Percentiles rank a stretch among this genome's conserved stretches.
Conservation (phyloP, 2,329 filamentous ascomycete genomes). For the Cercospora beticola region DNA sequence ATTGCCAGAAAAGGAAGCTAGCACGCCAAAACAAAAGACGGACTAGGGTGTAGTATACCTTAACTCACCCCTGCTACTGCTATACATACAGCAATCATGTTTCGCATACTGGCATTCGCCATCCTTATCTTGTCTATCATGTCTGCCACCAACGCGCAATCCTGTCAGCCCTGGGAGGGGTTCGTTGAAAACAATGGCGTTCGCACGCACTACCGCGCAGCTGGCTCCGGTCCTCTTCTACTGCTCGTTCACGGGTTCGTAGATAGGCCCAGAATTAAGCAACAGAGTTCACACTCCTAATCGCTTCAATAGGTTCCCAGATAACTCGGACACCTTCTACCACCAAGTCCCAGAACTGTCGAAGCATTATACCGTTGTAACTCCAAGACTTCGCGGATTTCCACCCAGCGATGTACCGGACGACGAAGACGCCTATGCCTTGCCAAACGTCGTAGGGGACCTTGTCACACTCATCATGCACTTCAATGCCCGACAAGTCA, state of each 20-base stretch:
- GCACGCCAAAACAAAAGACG: neutral
- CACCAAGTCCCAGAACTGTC: slow-evolving; percentile 5
- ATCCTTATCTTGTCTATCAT: neutral
- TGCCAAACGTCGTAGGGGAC: slow-evolving; percentile 2
- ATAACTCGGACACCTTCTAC: slow-evolving; percentile 1
- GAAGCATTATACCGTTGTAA: slow-evolving; percentile 9
- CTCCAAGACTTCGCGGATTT: slow-evolving; percentile 1
- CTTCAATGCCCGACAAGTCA: neutral
- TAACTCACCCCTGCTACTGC: neutral
- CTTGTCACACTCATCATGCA: neutral
- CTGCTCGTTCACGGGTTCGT: slow-evolving; percentile 1
- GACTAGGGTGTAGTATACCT: neutral
- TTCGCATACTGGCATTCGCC: neutral
- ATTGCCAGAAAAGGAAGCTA: neutral
- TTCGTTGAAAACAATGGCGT: slow-evolving; percentile 11
- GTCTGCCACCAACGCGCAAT: neutral
- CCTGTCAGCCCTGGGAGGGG: slow-evolving; percentile 3
- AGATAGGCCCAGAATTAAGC: too few species aligned
- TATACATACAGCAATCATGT: neutral
- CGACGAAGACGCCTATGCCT: neutral
- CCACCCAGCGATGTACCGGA: neutral
- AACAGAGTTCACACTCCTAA: too few species aligned
- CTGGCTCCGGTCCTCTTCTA: slow-evolving; percentile 2
- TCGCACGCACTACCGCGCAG: slow-evolving; percentile 9
- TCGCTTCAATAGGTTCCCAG: neutral